A percentile compares a stretch with the other conserved stretches of the same genome.
Conservation (phyloP, 768 basidiomycete species). For the Dioszegia hungarica region DNA sequence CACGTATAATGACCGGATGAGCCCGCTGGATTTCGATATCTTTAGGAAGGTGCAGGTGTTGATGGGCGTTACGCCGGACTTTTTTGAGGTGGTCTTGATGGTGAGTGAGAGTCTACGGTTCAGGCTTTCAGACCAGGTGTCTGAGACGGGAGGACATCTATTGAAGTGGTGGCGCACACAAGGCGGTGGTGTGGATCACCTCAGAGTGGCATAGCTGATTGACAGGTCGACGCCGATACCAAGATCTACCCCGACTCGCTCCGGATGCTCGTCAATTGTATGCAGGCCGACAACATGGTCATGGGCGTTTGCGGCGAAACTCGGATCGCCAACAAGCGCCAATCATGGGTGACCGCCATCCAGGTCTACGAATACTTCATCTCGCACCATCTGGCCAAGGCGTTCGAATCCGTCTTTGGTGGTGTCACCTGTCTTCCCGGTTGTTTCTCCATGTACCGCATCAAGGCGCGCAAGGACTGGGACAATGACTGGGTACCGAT, state of each 20-base stretch:
- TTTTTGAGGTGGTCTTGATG: slow-evolving; percentile 96
- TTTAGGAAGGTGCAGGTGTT: slow-evolving; percentile 89
- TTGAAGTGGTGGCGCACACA: too few species aligned
- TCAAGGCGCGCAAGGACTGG: slow-evolving; percentile 80
- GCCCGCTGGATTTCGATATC: slow-evolving; percentile 92
- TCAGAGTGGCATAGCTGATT: not conserved
- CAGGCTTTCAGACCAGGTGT: too few species aligned
- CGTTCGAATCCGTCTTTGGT: slow-evolving; percentile 97
- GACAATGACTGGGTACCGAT: slow-evolving; percentile 98
- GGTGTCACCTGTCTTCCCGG: slow-evolving; percentile 98
- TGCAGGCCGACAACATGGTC: slow-evolving; percentile 97
- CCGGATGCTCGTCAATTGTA: slow-evolving; percentile 86
- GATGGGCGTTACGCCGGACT: slow-evolving; percentile 99
- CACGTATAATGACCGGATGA: slow-evolving; percentile 99
- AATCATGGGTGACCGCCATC: slow-evolving; percentile 97
- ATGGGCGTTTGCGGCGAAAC: slow-evolving; percentile 99
- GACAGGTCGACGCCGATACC: slow-evolving; percentile 95
- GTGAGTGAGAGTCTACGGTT: slow-evolving; percentile 54
- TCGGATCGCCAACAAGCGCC: slow-evolving; percentile 94
- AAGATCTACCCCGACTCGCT: slow-evolving; percentile 89
- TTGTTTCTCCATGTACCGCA: slow-evolving; percentile 99
- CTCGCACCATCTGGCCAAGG: slow-evolving; percentile 95
- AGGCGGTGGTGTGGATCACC: too few species aligned
- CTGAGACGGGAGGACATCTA: too few species aligned
- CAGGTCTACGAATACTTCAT: slow-evolving; percentile 91